Evolutionary conservation across 352 stramenopile species (phyloP), one percentile per base, ranked within the genome.

Genomic region (Pythium vanterpoolii): DNA sequence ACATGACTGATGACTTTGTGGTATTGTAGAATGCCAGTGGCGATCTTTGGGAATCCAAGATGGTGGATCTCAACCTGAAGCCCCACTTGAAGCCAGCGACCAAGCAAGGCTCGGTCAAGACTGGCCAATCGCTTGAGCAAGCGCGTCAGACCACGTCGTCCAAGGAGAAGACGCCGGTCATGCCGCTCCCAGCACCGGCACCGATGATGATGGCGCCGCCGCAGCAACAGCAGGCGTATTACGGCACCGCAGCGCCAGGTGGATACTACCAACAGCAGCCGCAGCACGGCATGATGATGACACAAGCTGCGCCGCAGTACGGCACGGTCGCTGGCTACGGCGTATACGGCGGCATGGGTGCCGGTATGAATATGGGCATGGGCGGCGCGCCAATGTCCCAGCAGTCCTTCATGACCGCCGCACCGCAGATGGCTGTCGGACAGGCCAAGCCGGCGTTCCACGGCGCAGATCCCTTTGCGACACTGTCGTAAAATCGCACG

Each of bases 51-150:
- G 75, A 73, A 4, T 89, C 83, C 36, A 73, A 65, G 47, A 90
- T 93, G 64, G 80, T 90, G 23, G 79, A 90, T 38, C 56, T 93
- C 40, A 87, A 93, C 60, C 62, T 93, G 36, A 87, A 87, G 24
- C 68, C 74, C 1, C 51, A 73, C 21, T 61, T 82, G 47, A 77
- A 82, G 53, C 66, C 53, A 16, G 67, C 33, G 33, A 38, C 26
- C 1, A 57, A 57, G 11, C 50, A 81, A 38, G 16, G 36, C n/a
- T 66, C 76, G 4, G 68, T 71, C 18, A 83, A 78, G 50, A 76
- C 56, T 54, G 79, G 84, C 45, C 83, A 90, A 58, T 88, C 83
- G 21, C 58, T 93, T 14, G 83, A 90, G 53, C 83, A 93, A 46
- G 83, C 83, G 24, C 77, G 80, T 9, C 77, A 78, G 18, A 73